Conservation (phyloP, 495 filamentous ascomycete species). For the Oidiodendron maius region DNA sequence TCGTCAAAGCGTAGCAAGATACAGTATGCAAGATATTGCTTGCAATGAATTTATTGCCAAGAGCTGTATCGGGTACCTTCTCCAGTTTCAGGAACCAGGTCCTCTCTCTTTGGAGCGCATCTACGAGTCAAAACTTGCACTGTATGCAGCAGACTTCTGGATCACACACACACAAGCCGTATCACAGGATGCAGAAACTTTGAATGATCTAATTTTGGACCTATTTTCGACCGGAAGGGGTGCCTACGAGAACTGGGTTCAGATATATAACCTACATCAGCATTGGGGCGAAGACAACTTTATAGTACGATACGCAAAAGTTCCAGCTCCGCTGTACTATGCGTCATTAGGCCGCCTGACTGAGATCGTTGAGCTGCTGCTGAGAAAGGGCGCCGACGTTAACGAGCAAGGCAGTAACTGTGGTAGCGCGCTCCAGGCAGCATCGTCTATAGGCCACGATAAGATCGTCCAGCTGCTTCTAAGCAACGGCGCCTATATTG, state of each 20-base stretch:
- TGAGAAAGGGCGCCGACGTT: slow-evolving; percentile 12
- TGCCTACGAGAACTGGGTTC: slow-evolving; percentile 17
- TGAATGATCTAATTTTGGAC: slow-evolving; percentile 5
- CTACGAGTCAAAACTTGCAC: slow-evolving; percentile 15
- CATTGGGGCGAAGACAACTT: slow-evolving; percentile 2
- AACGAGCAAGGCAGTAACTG: slow-evolving; percentile 13
- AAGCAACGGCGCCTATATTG: slow-evolving; percentile 18
- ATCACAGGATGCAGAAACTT: background rate
- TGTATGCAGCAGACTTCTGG: slow-evolving; percentile 26
- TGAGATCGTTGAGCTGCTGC: slow-evolving; percentile 1
- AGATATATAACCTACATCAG: slow-evolving; percentile 15
- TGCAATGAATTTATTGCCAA: slow-evolving; percentile 19
- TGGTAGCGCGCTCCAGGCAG: slow-evolving; percentile 11
- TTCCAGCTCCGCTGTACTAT: slow-evolving; percentile 19
- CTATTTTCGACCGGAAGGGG: slow-evolving; percentile 2
- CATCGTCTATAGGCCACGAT: background rate
- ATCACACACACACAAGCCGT: slow-evolving; percentile 17
- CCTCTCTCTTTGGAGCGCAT: slow-evolving; percentile 13
- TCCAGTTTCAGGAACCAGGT: slow-evolving; percentile 6
- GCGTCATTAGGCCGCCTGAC: slow-evolving; percentile 14
- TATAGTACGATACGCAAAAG: background rate
- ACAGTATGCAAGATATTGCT: background rate
- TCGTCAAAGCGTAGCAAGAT: background rate
- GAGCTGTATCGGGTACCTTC: slow-evolving; percentile 28
- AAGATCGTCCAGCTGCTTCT: slow-evolving; percentile 20